Percentiles rank a stretch among this genome's conserved stretches.
These are phyloP conservation scores for Cavenderia fasciculata DNA, from an alignment of 78 protist genomes.

Conservation along the genomic window DNA sequence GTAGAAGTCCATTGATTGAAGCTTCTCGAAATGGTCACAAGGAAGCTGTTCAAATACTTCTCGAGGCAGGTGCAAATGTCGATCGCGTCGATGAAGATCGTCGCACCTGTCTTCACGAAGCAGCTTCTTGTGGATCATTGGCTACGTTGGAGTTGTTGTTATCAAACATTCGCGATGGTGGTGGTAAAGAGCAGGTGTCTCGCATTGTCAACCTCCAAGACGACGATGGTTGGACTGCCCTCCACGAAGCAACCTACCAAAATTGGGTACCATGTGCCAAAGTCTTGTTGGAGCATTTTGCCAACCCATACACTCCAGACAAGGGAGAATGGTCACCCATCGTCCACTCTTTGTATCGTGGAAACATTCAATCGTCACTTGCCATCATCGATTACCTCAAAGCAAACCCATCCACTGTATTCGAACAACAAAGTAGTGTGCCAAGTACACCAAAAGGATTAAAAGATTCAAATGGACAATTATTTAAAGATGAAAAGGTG, in stretches of 20 bases:
- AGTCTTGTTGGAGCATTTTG: slow-evolving; percentile 1
- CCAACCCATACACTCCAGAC: slow-evolving; percentile 60
- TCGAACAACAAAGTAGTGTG: neutral
- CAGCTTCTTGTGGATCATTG: slow-evolving; percentile 16
- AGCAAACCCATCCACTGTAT: neutral
- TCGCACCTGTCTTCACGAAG: slow-evolving; percentile 40
- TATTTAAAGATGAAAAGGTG: neutral
- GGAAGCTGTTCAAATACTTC: neutral
- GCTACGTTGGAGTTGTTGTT: neutral
- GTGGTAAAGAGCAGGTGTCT: neutral
- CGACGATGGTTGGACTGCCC: slow-evolving; percentile 63
- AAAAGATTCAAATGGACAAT: slow-evolving; percentile 33
- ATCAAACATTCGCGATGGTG: neutral
- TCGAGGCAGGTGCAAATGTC: neutral
- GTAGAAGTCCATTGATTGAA: slow-evolving; percentile 70
- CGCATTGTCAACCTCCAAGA: slow-evolving; percentile 40
- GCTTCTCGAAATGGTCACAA: slow-evolving; percentile 10
- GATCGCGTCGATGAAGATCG: slow-evolving; percentile 31
- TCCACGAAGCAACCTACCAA: slow-evolving; percentile 53
- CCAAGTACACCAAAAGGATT: too few species aligned
- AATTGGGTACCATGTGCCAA: slow-evolving; percentile 30
- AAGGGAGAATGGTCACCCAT: slow-evolving; percentile 74
- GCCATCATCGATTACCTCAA: slow-evolving; percentile 37
- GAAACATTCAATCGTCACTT: slow-evolving; percentile 54
- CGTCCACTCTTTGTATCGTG: slow-evolving; percentile 56